Conservation (phyloP, 2,329 filamentous ascomycete genomes). For the Phaeosphaeriaceae sp. region DNA sequence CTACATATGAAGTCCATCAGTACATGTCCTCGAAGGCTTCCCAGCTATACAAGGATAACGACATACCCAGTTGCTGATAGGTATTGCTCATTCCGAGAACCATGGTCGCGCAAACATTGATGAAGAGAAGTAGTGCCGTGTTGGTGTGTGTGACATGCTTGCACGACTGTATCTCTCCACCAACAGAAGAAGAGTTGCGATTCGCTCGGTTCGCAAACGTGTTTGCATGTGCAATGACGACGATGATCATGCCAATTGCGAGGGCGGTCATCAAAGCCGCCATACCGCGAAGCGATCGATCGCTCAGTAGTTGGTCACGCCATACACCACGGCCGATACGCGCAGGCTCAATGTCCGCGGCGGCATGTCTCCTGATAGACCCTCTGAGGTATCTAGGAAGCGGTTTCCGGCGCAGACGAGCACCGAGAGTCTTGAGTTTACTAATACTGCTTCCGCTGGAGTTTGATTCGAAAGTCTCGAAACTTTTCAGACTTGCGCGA, state of each 20-base stretch:
- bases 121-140: constrained; percentile 30
- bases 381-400: constrained; percentile 18
- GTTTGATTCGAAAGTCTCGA: constrained; percentile 18
- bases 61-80: constrained; percentile 34
- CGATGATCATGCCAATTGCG: constrained; percentile 25
- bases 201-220: constrained; percentile 22
- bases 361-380: constrained; percentile 24
- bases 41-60: neutral
- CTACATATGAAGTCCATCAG: neutral
- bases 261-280: constrained; percentile 26
- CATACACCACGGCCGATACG: constrained; percentile 33
- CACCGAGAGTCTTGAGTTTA: constrained; percentile 25
- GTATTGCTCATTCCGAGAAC: constrained; percentile 43
- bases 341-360: constrained; percentile 30
- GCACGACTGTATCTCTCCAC: constrained; percentile 24
- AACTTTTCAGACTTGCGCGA: constrained; percentile 22
- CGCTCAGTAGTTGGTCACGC: constrained; percentile 39
- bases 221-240: constrained; percentile 22
- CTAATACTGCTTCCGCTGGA: constrained; percentile 19
- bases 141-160: constrained; percentile 27
- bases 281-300: constrained; percentile 36
- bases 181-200: constrained; percentile 30
- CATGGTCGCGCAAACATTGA: constrained; percentile 41
- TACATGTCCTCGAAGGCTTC: neutral
- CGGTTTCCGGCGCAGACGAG: constrained; percentile 26